Evolutionary conservation across 345 rosid species (phyloP).

Genomic region (Cochlearia excelsa): DNA sequence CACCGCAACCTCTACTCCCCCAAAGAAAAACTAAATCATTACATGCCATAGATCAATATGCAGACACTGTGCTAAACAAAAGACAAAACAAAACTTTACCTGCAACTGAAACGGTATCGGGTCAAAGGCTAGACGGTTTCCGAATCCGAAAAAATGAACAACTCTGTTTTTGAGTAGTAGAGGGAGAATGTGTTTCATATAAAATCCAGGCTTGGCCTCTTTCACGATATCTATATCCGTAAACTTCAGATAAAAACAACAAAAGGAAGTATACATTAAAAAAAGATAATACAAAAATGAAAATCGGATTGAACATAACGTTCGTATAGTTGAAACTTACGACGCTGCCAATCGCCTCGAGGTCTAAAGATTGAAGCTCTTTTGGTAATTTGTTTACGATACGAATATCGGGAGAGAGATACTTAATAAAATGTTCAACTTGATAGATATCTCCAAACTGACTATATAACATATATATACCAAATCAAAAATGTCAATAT

Average conservation of each 20-base stretch:
- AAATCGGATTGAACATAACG: not conserved
- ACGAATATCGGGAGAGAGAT: conserved; percentile 76
- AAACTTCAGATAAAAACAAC: conserved; percentile 42
- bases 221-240: conserved; percentile 69
- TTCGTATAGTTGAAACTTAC: conserved; percentile 52
- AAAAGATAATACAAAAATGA: not conserved
- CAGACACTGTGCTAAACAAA: not conserved
- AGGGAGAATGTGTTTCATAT: conserved; percentile 80
- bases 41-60: not conserved
- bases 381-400: conserved; percentile 78
- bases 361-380: conserved; percentile 73
- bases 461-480: conserved; percentile 39
- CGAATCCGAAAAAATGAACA: conserved; percentile 86
- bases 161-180: conserved; percentile 65
- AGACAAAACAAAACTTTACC: conserved; percentile 43
- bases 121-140: conserved; percentile 93
- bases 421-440: conserved; percentile 77
- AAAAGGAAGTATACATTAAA: not conserved
- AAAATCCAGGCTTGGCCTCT: conserved; percentile 85
- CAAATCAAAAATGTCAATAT: conserved; percentile 21
- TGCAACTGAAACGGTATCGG: conserved; percentile 86
- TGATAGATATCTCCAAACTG: conserved; percentile 90
- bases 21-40: too few species aligned
- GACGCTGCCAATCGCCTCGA: conserved; percentile 83
- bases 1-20: conserved; percentile 99